Conservation (phyloP, 208 protist genomes). For the Leishmania tropica region DNA sequence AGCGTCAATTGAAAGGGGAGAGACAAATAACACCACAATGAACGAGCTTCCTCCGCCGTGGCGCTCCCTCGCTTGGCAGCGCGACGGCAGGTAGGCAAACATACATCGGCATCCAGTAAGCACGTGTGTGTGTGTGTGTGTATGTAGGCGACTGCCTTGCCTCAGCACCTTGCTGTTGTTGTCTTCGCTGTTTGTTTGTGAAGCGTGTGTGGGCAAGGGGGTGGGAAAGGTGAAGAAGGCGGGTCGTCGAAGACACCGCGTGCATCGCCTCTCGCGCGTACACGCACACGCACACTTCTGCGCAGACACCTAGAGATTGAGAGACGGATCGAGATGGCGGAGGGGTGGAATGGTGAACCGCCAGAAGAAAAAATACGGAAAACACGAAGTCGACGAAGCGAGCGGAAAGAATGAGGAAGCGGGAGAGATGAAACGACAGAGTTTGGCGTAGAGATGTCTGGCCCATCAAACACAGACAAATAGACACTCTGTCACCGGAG, state of each 20-base stretch:
- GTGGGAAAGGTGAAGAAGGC: background rate
- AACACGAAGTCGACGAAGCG: background rate
- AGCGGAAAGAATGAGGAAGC: background rate
- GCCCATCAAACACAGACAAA: background rate
- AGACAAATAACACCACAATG: background rate
- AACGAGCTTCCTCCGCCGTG: background rate
- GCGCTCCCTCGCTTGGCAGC: background rate
- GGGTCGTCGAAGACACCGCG: background rate
- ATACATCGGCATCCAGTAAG: background rate
- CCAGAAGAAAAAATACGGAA: background rate
- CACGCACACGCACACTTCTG: background rate
- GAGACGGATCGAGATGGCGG: background rate
- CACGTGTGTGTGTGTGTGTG: background rate
- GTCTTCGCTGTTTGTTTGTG: background rate
- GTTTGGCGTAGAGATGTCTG: background rate
- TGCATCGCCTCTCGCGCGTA: background rate
- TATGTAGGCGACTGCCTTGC: background rate
- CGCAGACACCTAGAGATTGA: background rate
- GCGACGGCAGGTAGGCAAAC: background rate
- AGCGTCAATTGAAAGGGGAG: background rate
- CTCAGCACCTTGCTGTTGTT: background rate
- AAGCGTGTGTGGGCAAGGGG: too few species aligned
- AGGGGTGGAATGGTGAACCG: background rate
- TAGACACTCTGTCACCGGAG: background rate
- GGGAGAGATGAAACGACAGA: conserved; percentile 14